Evolutionary conservation across 345 rosid species (phyloP), one percentile per base, ranked within the genome.

Genomic region (Camelina hispida): DNA sequence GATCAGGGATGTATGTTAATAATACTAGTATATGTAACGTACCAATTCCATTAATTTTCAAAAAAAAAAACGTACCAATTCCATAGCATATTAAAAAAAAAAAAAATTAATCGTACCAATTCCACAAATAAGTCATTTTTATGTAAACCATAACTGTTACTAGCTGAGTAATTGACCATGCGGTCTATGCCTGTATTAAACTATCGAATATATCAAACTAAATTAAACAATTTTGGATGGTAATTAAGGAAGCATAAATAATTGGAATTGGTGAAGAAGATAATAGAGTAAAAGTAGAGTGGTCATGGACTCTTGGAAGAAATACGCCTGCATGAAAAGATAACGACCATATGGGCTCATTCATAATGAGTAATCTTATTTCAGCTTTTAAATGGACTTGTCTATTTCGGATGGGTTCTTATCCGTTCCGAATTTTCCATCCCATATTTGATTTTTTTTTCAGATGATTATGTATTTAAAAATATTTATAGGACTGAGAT

Each of bases 281-380:
- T n/a, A n/a, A n/a, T n/a, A n/a, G n/a, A n/a, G n/a, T n/a, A 66
- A 43, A 20, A 61, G 42, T 61, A 71, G 68, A 52, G 23, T 72
- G 17, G 55, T 63, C 61, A 51, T 51, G 60, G 17, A 61, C 54
- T 18, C 34, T 53, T 70, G 77, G 77, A 44, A 32, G 13, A 62
- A 63, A 70, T 73, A 63, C 55, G 16, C 18, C 9, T 63, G 77
- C 77, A 64, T 73, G 25, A 64, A 73, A 73, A 73, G n/a, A 43
- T n/a, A n/a, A n/a, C n/a, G n/a, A n/a, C n/a, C n/a, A n/a, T n/a
- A n/a, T n/a, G n/a, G n/a, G n/a, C n/a, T n/a, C 38, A 35, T 35
- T 35, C 10, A 38, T 2, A 38, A 38, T 9, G 42, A 38, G 42
- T 10, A 0, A 38, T 38, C 14, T 38, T 38, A 38, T 38, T 10